These are phyloP conservation scores for Cupressus sempervirens DNA, from an alignment of 75 land plant genomes.

Conservation along the genomic window DNA sequence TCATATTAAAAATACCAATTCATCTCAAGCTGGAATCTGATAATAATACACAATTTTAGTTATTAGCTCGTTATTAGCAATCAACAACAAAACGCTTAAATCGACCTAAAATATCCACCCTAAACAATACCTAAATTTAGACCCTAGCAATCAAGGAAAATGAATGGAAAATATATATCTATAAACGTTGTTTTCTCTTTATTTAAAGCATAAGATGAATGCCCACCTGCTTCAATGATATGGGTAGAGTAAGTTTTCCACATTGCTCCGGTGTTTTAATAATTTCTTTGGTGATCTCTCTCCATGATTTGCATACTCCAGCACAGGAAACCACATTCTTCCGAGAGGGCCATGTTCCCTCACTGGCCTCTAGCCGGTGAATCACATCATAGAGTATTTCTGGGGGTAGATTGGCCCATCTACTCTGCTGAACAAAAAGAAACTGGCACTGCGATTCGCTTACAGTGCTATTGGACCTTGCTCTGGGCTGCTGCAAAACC, in stretches of 20 bases:
- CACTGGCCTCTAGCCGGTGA: constrained; percentile 49
- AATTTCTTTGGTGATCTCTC: constrained; percentile 58
- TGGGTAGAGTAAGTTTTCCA: constrained; percentile 64
- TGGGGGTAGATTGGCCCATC: constrained; percentile 57
- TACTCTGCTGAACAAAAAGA: constrained; percentile 20
- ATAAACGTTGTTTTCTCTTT: neutral
- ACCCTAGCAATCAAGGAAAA: neutral
- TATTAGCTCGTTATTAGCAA: neutral
- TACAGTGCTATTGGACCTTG: constrained; percentile 25
- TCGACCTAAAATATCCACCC: neutral
- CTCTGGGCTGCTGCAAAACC: constrained; percentile 28
- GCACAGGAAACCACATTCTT: constrained; percentile 62
- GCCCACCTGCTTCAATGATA: constrained; percentile 66
- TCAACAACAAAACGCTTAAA: neutral
- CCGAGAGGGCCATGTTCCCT: constrained; percentile 49
- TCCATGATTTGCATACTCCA: constrained; percentile 57
- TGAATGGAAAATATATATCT: neutral
- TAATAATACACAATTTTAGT: neutral
- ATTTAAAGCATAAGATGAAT: neutral
- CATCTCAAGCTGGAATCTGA: neutral
- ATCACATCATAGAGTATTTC: constrained; percentile 53
- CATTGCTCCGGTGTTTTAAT: constrained; percentile 45
- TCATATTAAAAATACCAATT: neutral
- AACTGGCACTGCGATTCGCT: constrained; percentile 11
- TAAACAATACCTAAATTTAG: neutral